These are phyloP conservation scores for Phytopythium ostracodes DNA, from an alignment of 352 stramenopile genomes.

Conservation along the genomic window DNA sequence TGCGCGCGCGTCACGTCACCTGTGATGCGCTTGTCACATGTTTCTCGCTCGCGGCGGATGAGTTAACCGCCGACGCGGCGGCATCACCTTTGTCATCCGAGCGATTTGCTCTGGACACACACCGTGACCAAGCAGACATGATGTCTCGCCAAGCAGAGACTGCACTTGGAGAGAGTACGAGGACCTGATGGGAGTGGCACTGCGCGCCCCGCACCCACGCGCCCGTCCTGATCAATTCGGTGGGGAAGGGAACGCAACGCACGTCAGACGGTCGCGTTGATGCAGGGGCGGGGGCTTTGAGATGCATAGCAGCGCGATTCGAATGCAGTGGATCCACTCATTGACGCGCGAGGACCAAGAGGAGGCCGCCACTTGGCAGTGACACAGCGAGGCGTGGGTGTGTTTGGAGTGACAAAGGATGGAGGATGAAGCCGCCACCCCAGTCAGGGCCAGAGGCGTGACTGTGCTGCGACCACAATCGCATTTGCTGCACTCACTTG, in stretches of 20 bases:
- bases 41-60: not conserved
- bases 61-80: not conserved
- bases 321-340: not conserved
- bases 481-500: too few relatives aligned
- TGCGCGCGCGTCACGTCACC: not conserved
- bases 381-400: too few relatives aligned
- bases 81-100: not conserved
- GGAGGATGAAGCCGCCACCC: too few relatives aligned
- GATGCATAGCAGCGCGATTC: not conserved
- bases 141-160: not conserved
- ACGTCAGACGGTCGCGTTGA: not conserved
- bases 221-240: not conserved
- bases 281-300: not conserved
- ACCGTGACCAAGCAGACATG: not conserved
- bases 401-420: too few relatives aligned
- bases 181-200: not conserved
- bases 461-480: too few relatives aligned
- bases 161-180: not conserved
- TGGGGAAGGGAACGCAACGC: not conserved
- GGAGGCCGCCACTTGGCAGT: too few relatives aligned
- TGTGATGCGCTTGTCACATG: conserved; percentile 6
- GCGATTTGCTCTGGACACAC: not conserved
- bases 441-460: too few relatives aligned
- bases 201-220: not conserved
- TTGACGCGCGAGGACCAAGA: too few relatives aligned